Percentiles rank a stretch among this genome's conserved stretches.
Evolutionary conservation across 2,329 filamentous ascomycete species (phyloP).

Genomic region (Verticillium zaregamsianum): DNA sequence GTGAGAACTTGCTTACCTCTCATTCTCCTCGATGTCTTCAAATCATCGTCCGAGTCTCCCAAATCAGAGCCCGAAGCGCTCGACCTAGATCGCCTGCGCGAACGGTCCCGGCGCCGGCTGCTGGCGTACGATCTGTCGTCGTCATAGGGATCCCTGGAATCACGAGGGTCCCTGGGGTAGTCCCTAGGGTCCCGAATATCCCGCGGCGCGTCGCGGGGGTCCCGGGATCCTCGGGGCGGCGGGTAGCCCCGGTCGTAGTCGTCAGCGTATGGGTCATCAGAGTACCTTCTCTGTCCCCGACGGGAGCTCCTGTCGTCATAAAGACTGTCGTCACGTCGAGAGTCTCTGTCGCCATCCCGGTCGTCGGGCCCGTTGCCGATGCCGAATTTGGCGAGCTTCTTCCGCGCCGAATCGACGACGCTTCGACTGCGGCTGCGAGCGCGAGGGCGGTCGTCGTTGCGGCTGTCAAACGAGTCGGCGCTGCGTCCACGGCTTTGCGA

Average conservation of each 20-base stretch:
- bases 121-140: constrained; percentile 39
- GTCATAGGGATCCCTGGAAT: constrained; percentile 33
- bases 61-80: constrained; percentile 51
- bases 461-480: constrained; percentile 41
- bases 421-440: constrained; percentile 56
- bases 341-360: constrained; percentile 28
- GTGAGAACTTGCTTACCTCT: constrained; percentile 59
- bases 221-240: constrained; percentile 17
- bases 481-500: constrained; percentile 54
- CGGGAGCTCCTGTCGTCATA: constrained; percentile 33
- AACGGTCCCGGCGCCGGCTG: constrained; percentile 32
- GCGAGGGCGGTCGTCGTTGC: constrained; percentile 7
- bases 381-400: constrained; percentile 57
- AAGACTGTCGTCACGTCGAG: constrained; percentile 39
- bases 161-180: neutral
- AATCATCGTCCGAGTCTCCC: constrained; percentile 54
- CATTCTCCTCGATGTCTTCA: constrained; percentile 51
- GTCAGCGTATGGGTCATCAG: constrained; percentile 42
- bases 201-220: constrained; percentile 29
- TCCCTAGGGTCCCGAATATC: constrained; percentile 17
- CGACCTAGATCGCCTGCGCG: constrained; percentile 32
- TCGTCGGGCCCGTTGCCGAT: constrained; percentile 44
- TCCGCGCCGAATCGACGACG: constrained; percentile 59
- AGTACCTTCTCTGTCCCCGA: constrained; percentile 32
- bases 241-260: constrained; percentile 35